Base-by-base conservation (phyloP, 495 filamentous ascomycete genomes). In the Bacidia rubella region DNA sequence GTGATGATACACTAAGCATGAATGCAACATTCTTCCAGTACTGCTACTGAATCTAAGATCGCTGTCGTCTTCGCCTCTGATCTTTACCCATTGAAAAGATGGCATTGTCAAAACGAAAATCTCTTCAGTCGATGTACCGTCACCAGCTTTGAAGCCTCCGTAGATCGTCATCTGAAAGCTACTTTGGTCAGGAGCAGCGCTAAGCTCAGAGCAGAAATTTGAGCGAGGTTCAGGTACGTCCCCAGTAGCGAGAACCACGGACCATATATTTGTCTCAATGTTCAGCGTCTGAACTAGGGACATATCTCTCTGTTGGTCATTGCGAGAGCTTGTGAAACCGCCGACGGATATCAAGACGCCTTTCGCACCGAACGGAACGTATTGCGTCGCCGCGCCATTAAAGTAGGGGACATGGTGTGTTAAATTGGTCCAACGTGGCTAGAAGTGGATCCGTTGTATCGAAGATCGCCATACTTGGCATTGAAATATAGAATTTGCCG, bases 91-190 rank as follows among this genome's bases (percentile, higher is more conserved):
- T 19, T 54, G 29, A 15, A 35, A 35, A 15, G 29, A 35, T 5
- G 29, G 29, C 29, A 35, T 35, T 15, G 29, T 7, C 4, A 54
- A 29, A 22, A 54, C 52, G 20, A 48, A 49, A 22, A 54, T 23
- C 0, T 54, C 7, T 11, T 47, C 52, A 7, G 27, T 20, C 15
- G 9, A 4, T 5, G n/a, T 10, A 24, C 11, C 12, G 5, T 38
- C 9, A 22, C 26, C 9, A 1, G 7, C 21, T 25, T 48, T 19
- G 29, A 2, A 54, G 25, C 52, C 52, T 15, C 52, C 52, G 23
- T 54, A 49, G 20, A 54, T 47, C 1, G 52, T 54, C 11, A 49
- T 47, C 35, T 40, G 44, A 20, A 49, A 49, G 44, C 44, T 35
- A 35, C 29, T 35, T 35, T 35, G 29, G 15, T 35, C 29, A 15